These are phyloP conservation scores for Dittrichia graveolens DNA, from an alignment of 129 eudicot genomes.

Conservation along the genomic window DNA sequence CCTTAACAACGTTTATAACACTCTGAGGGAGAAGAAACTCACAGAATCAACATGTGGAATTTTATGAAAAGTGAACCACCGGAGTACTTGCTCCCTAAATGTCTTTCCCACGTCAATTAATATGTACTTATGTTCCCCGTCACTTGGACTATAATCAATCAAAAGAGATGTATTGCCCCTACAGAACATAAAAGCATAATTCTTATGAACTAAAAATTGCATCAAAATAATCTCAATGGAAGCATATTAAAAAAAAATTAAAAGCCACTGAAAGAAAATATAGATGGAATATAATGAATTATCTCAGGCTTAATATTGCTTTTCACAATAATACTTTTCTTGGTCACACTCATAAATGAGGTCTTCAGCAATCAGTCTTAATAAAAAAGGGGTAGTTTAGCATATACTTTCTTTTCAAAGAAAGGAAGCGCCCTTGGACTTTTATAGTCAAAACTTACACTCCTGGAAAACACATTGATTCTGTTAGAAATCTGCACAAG, in stretches of 20 bases:
- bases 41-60: conserved; percentile 95
- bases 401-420: conserved; percentile 2
- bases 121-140: conserved; percentile 79
- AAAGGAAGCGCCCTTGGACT: background rate
- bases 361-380: conserved; percentile 23
- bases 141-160: conserved; percentile 68
- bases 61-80: conserved; percentile 86
- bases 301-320: conserved; percentile 7
- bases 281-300: background rate
- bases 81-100: conserved; percentile 92
- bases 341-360: conserved; percentile 14
- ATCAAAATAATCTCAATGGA: conserved; percentile 21
- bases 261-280: background rate
- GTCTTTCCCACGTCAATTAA: conserved; percentile 96
- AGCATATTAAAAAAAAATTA: background rate
- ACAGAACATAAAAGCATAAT: conserved; percentile 31
- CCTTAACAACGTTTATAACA: background rate
- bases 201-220: conserved; percentile 13
- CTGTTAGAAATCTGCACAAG: background rate
- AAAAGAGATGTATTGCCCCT: conserved; percentile 98
- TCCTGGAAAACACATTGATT: background rate
- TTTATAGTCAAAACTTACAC: conserved; percentile 1
- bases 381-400: background rate
- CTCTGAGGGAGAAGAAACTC: conserved; percentile 43
- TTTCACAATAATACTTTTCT: background rate